Evolutionary conservation across 371 early-diverging fungal species (phyloP).

Genomic region (Mortierella sp.): DNA sequence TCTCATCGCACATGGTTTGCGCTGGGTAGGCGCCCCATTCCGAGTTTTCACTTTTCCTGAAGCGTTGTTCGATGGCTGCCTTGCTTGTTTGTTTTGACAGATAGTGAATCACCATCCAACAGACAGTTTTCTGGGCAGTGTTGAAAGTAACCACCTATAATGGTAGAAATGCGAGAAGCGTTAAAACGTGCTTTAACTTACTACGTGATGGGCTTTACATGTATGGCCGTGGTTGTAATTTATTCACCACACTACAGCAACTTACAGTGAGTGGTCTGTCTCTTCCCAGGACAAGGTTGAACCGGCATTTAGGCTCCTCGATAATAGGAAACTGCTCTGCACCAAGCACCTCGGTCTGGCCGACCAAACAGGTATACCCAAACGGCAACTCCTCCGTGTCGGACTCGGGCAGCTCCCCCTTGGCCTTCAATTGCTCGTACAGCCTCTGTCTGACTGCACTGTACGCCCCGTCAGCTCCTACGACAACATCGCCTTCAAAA

Average conservation of each 20-base stretch:
- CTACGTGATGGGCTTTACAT: background rate
- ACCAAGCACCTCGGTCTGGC: conserved; percentile 6
- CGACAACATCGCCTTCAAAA: conserved; percentile 3
- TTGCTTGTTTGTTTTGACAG: background rate
- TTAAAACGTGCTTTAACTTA: background rate
- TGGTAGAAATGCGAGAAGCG: too few relatives aligned
- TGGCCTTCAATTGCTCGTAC: background rate
- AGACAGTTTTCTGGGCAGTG: background rate
- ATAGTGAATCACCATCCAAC: conserved; percentile 8
- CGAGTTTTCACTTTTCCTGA: conserved; percentile 9
- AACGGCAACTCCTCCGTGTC: conserved; percentile 7
- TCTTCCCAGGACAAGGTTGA: background rate
- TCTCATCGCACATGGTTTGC: conserved; percentile 7
- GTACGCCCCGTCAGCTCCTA: conserved; percentile 23
- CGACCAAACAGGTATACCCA: conserved; percentile 11
- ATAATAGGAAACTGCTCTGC: conserved; percentile 7
- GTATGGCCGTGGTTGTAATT: too few relatives aligned
- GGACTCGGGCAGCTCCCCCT: conserved; percentile 6
- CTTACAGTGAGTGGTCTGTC: background rate
- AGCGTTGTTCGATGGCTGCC: background rate
- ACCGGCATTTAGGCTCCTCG: background rate
- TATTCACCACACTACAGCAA: background rate
- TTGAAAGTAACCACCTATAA: conserved; percentile 7
- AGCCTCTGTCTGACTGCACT: conserved; percentile 11
- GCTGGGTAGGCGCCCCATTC: conserved; percentile 19